These are phyloP conservation scores for Oryza glumipatula DNA, from an alignment of 176 grass and related monocot genomes.

Conservation along the genomic window DNA sequence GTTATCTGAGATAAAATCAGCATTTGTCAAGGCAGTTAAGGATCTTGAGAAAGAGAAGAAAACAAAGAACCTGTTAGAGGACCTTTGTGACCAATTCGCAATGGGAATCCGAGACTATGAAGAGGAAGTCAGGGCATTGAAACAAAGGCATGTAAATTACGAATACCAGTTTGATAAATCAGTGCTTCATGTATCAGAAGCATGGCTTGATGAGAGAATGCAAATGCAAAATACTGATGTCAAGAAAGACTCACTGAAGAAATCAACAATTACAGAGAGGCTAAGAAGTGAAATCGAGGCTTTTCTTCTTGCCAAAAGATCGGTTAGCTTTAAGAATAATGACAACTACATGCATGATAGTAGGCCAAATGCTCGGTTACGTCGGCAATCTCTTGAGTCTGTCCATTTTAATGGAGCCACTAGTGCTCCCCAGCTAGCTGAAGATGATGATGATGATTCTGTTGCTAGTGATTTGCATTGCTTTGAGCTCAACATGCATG, in stretches of 20 bases:
- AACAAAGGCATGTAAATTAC: conserved; percentile 59
- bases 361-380: conserved; percentile 44
- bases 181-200: conserved; percentile 75
- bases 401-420: conserved; percentile 80
- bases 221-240: conserved; percentile 77
- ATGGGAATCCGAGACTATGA: conserved; percentile 73
- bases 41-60: conserved; percentile 81
- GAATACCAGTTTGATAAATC: conserved; percentile 71
- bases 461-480: conserved; percentile 85
- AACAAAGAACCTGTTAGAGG: conserved; percentile 68
- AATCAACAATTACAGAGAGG: conserved; percentile 59
- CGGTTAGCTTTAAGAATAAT: conserved; percentile 37
- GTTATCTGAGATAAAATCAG: conserved; percentile 73
- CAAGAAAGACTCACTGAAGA: conserved; percentile 42
- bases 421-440: conserved; percentile 78
- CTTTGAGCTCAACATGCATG: conserved; percentile 76
- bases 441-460: conserved; percentile 76
- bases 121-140: conserved; percentile 76
- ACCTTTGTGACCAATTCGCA: conserved; percentile 82
- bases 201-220: conserved; percentile 85
- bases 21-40: conserved; percentile 65
- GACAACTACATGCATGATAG: conserved; percentile 32
- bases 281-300: conserved; percentile 77
- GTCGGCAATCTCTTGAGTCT: conserved; percentile 84
- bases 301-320: conserved; percentile 60